Base-by-base conservation (phyloP, 2,329 filamentous ascomycete genomes). In the Trichoderma asperellum region DNA sequence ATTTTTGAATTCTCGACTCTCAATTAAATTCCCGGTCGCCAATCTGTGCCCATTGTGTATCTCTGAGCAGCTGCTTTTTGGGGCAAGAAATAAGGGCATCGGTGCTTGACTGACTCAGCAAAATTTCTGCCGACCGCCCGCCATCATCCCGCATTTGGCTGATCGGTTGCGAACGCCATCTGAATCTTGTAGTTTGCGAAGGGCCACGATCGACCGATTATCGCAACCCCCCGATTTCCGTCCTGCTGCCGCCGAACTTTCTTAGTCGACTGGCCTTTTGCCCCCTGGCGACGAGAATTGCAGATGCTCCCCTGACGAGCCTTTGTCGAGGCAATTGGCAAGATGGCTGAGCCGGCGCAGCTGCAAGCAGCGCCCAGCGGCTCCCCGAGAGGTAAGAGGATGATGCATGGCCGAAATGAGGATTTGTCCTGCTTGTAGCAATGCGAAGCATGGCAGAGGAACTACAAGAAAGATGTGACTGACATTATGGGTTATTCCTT, bases 41-140 rank as follows among this genome's bases (percentile, higher is more conserved):
- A 53, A 63, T 29, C 35, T 74, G 75, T 79, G 77, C 72, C 71
- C 69, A 61, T 80, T 81, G 80, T 81, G 80, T 81, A 81, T 81
- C 80, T 74, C 72, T 40, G 70, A 69, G 72, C 73, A 74, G 73
- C 76, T 75, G 74, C 77, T 74, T 76, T 77, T 76, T 76, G 79
- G 79, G 79, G 79, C 79, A 79, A 74, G 77, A 78, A 79, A 79
- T 79, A 79, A 81, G 78, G 79, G 79, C 79, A 80, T 72, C 73
- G 71, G 75, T 65, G 57, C 68, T 68, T 70, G 75, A 74, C 79
- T 81, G 75, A 80, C 74, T 80, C 79, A 80, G 80, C 81, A 81
- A 80, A 81, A 78, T 81, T 81, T 81, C 78, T 79, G 52, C 77
- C 77, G 73, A 74, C 73, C 74, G 76, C 77, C 74, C 72, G 74